Percentiles rank a stretch among this genome's conserved stretches.
These are phyloP conservation scores for Ophiobolus disseminans DNA, from an alignment of 2,329 filamentous ascomycete species.

Conservation along the genomic window DNA sequence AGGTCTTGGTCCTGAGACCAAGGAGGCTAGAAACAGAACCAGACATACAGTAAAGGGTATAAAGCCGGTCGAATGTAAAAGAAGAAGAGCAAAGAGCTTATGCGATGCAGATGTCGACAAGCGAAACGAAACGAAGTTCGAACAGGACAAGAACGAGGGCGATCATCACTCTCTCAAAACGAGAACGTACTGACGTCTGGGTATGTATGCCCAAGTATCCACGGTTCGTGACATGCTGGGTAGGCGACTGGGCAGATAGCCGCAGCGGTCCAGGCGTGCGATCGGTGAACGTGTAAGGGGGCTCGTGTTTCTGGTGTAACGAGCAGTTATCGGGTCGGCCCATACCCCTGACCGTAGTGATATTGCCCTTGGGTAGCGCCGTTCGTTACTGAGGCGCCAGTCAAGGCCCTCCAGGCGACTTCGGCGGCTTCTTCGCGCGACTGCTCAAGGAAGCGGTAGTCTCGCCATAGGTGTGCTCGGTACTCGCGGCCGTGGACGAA, in stretches of 20 bases:
- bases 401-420: slow-evolving; percentile 43
- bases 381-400: slow-evolving; percentile 19
- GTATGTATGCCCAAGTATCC: too few species aligned
- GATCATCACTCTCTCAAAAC: too few species aligned
- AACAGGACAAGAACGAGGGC: not conserved
- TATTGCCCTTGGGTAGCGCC: slow-evolving; percentile 19
- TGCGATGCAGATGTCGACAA: not conserved
- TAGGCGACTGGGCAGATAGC: too few species aligned
- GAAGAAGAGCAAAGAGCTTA: not conserved
- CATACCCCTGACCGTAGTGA: too few species aligned
- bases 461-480: slow-evolving; percentile 44
- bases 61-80: not conserved
- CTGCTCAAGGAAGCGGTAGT: slow-evolving; percentile 46
- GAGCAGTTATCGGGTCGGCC: too few species aligned
- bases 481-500: slow-evolving; percentile 45
- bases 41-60: not conserved
- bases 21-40: not conserved
- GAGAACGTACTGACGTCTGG: too few species aligned
- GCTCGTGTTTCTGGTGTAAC: too few species aligned
- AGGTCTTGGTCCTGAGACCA: too few species aligned
- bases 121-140: not conserved
- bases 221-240: not conserved
- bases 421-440: slow-evolving; percentile 48
- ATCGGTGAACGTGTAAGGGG: too few species aligned
- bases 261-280: too few species aligned